Conservation (phyloP, 2,329 filamentous ascomycete genomes). For the Rhinocladiella mackenziei region DNA sequence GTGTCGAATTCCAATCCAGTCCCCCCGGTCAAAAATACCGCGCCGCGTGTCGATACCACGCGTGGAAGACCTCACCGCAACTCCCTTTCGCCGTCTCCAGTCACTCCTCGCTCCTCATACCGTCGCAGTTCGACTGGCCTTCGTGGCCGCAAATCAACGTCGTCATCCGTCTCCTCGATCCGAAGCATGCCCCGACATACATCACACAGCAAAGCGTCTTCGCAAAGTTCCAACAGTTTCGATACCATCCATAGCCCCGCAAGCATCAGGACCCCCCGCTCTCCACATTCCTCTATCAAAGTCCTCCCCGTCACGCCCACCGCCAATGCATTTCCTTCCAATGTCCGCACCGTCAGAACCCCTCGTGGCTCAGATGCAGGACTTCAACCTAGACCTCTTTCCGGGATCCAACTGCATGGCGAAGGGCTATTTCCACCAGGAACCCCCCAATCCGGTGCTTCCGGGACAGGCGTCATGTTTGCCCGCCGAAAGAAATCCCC, state of each 20-base stretch:
- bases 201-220: conserved; percentile 89
- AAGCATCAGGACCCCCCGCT: conserved; percentile 62
- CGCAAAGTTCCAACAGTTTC: conserved; percentile 76
- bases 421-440: background rate
- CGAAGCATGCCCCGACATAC: conserved; percentile 86
- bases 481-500: conserved; percentile 44
- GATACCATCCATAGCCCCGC: conserved; percentile 66
- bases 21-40: conserved; percentile 16
- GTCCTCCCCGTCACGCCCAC: conserved; percentile 90
- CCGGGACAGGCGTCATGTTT: conserved; percentile 42
- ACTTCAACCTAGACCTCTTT: conserved; percentile 12
- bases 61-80: conserved; percentile 50
- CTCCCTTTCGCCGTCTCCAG: conserved; percentile 77
- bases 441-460: conserved; percentile 12
- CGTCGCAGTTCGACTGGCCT: conserved; percentile 78
- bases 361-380: conserved; percentile 24
- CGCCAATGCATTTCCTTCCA: conserved; percentile 70
- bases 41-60: conserved; percentile 24
- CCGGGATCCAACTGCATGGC: too few species aligned
- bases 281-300: conserved; percentile 87
- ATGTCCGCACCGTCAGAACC: conserved; percentile 74
- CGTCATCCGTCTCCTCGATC: conserved; percentile 88
- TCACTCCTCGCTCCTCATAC: conserved; percentile 83
- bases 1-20: conserved; percentile 17
- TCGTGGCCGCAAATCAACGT: conserved; percentile 89